These are phyloP conservation scores for Starmerella bombi DNA, from an alignment of 805 yeast genomes.

Conservation along the genomic window DNA sequence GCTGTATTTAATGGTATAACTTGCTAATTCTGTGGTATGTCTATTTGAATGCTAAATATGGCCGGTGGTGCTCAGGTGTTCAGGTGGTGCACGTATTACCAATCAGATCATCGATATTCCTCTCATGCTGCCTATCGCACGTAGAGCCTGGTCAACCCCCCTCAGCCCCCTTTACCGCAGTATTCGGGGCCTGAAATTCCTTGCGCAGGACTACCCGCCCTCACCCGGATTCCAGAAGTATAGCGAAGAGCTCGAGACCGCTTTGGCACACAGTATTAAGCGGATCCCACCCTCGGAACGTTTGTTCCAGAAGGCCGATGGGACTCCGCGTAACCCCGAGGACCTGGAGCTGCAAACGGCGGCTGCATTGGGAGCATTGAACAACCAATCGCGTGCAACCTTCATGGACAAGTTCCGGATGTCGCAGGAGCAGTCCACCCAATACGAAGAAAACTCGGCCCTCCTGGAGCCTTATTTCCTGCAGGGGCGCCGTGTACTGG, in stretches of 20 bases:
- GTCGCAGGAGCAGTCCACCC: slow-evolving; percentile 39
- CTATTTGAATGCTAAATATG: too few species aligned
- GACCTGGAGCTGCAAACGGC: slow-evolving; percentile 60
- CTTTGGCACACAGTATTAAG: slow-evolving; percentile 35
- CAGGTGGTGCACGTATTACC: too few species aligned
- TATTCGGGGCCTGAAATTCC: slow-evolving; percentile 21
- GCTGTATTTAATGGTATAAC: too few species aligned
- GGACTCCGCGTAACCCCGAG: slow-evolving; percentile 53
- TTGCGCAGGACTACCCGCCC: slow-evolving; percentile 25
- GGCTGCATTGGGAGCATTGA: slow-evolving; percentile 54
- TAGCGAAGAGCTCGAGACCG: slow-evolving; percentile 33
- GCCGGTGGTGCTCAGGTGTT: too few species aligned
- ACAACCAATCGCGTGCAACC: slow-evolving; percentile 43
- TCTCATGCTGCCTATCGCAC: too few species aligned
- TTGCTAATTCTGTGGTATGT: too few species aligned
- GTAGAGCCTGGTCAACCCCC: too few species aligned
- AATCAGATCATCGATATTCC: too few species aligned
- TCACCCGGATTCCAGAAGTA: slow-evolving; percentile 34
- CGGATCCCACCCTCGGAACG: slow-evolving; percentile 50
- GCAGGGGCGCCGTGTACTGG: slow-evolving; percentile 53
- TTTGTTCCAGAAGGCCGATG: slow-evolving; percentile 63
- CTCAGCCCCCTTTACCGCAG: not conserved
- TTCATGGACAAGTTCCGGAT: slow-evolving; percentile 35
- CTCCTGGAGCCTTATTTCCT: slow-evolving; percentile 43
- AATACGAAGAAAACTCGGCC: slow-evolving; percentile 47